Evolutionary conservation across 352 stramenopile species (phyloP).

Genomic region (Phytophthora ohioensis): DNA sequence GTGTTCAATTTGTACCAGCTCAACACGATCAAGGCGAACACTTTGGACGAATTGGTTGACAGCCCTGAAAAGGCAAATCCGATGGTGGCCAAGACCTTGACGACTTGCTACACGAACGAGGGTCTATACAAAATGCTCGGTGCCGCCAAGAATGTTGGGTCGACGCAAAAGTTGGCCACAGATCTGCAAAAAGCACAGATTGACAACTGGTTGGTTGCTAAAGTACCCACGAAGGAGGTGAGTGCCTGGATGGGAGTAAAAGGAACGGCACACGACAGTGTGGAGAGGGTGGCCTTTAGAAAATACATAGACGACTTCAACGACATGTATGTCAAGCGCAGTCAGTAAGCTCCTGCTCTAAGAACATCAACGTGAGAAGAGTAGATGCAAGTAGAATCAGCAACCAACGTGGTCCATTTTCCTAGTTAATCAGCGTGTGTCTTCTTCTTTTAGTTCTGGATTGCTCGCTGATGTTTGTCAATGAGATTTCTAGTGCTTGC

Average conservation of each 20-base stretch:
- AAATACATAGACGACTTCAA: neutral
- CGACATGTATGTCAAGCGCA: neutral
- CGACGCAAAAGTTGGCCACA: slow-evolving; percentile 1
- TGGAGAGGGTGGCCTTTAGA: neutral
- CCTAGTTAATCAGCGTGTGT: too few relatives aligned
- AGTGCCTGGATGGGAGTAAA: neutral
- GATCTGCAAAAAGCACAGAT: slow-evolving; percentile 15
- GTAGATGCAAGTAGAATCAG: too few relatives aligned
- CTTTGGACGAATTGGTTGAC: neutral
- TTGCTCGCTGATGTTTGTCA: too few relatives aligned
- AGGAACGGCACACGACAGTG: neutral
- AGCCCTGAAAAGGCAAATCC: slow-evolving; percentile 5
- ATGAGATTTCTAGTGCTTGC: neutral
- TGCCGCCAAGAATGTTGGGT: slow-evolving; percentile 1
- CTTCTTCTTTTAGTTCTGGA: too few relatives aligned
- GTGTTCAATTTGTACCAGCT: neutral
- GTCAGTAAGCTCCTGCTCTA: neutral
- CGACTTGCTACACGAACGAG: slow-evolving; percentile 4
- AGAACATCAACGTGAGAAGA: too few relatives aligned
- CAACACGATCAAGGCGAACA: neutral
- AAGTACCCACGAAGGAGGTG: neutral
- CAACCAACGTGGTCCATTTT: too few relatives aligned
- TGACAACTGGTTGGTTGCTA: slow-evolving; percentile 5
- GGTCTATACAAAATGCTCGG: neutral
- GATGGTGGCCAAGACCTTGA: slow-evolving; percentile 9